Conservation (phyloP, 2,329 filamentous ascomycete species). For the Fonsecaea erecta region DNA sequence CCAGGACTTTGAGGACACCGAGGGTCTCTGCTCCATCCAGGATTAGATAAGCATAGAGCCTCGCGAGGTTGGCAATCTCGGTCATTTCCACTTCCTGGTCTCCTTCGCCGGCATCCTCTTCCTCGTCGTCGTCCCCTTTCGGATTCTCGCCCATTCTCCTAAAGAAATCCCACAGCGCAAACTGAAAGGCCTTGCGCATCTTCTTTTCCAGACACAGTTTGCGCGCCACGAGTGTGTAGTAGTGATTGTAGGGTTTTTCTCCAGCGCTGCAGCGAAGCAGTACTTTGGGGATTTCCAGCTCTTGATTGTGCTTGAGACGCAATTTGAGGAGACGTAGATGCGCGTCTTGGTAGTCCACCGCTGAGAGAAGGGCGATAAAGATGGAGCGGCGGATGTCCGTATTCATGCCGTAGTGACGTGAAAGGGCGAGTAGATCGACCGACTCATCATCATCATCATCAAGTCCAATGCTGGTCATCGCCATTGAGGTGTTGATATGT, state of each 20-base stretch:
- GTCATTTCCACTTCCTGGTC: conserved; percentile 57
- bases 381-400: conserved; percentile 87
- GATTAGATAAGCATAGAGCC: conserved; percentile 67
- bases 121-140: conserved; percentile 67
- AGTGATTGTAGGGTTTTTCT: conserved; percentile 86
- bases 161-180: conserved; percentile 84
- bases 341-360: conserved; percentile 81
- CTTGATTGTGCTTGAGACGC: conserved; percentile 81
- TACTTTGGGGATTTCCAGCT: conserved; percentile 84
- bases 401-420: conserved; percentile 81
- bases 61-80: conserved; percentile 69
- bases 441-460: conserved; percentile 46
- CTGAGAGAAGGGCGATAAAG: conserved; percentile 87
- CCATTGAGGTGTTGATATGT: conserved; percentile 15
- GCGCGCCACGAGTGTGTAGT: conserved; percentile 84
- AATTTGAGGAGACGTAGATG: conserved; percentile 79
- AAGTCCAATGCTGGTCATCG: conserved; percentile 38
- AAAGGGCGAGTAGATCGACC: conserved; percentile 73
- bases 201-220: conserved; percentile 75
- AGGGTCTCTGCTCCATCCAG: conserved; percentile 64
- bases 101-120: conserved; percentile 56
- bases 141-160: conserved; percentile 80
- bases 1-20: conserved; percentile 66
- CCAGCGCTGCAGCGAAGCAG: conserved; percentile 84
- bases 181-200: conserved; percentile 83